Evolutionary conservation across 2,329 filamentous ascomycete species (phyloP).

Genomic region (Coniochaeta pulveracea): DNA sequence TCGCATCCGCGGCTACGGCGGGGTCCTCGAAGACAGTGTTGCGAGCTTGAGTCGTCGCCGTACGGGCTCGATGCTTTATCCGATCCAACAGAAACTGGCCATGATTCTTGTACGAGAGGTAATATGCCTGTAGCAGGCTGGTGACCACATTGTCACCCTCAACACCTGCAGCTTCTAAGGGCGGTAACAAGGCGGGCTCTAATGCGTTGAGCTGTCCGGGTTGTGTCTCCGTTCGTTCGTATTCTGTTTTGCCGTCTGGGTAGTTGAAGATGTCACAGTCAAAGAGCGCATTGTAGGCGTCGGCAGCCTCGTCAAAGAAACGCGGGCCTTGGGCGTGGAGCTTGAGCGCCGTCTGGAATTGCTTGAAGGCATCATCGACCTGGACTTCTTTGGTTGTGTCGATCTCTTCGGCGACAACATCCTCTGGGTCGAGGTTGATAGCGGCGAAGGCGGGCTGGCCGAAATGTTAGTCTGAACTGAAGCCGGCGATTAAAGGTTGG

Average conservation of each 20-base stretch:
- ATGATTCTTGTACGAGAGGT: slow-evolving; percentile 90
- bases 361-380: slow-evolving; percentile 92
- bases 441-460: slow-evolving; percentile 61
- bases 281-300: slow-evolving; percentile 78
- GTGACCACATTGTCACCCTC: slow-evolving; percentile 66
- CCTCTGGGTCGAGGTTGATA: slow-evolving; percentile 89
- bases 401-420: slow-evolving; percentile 79
- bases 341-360: slow-evolving; percentile 85
- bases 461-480: too few species aligned
- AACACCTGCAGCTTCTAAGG: slow-evolving; percentile 44
- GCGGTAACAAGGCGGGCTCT: slow-evolving; percentile 35
- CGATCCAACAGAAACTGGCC: slow-evolving; percentile 83
- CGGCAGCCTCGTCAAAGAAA: slow-evolving; percentile 63
- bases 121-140: slow-evolving; percentile 78
- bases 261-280: slow-evolving; percentile 90
- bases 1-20: slow-evolving; percentile 24
- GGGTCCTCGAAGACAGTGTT: slow-evolving; percentile 22
- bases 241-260: slow-evolving; percentile 76
- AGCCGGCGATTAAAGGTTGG: too few species aligned
- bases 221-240: slow-evolving; percentile 55
- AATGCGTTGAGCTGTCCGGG: slow-evolving; percentile 34
- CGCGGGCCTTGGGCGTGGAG: slow-evolving; percentile 77
- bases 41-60: slow-evolving; percentile 13
- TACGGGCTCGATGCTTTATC: slow-evolving; percentile 40
- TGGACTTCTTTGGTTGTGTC: slow-evolving; percentile 93